Base-by-base conservation (phyloP, 305 asterid species). In the Fraxinus nigra region DNA sequence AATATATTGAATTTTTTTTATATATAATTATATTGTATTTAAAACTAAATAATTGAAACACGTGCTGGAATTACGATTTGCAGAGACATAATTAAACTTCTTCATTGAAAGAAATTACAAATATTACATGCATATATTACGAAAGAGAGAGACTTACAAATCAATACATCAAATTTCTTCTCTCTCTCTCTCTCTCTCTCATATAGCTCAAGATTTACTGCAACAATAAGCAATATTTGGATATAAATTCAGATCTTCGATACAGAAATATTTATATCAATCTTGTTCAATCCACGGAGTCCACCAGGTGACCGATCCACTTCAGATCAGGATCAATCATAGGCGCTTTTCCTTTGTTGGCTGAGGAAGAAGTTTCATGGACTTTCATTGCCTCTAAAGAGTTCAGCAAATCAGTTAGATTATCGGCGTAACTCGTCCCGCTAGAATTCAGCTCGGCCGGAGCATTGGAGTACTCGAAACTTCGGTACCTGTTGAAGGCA, bases 261-360 rank as follows among this genome's bases (percentile, higher is more conserved):
- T 84, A 86, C 89, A 87, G 8, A 69, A 73, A 67, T 38, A 65
- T 65, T 9, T 7, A 20, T 56, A 1, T 56, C 20, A 54, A 18
- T 56, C 28, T n/a, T 1, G 26, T 56, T 56, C 6, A 56, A 48
- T 3, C n/a, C 20, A 14, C 20, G 61, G 20, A 94, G 35, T 96
- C 92, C 40, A 94, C 86, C 18, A 94, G 88, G 87, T 94, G 97
- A 83, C 92, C 92, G 33, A 94, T 96, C 98, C 98, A 94, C 26
- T 89, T 95, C 14, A 94, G 88, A 89, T 94, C 97, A 3, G 96
- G 96, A 65, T 93, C 97, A 56, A 89, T 72, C 93, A 90, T 88
- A 1, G 88, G 87, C 0, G 83, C 48, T 33, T 78, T 79, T 43
- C 87, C 56, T 35, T 63, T 80, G 10, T n/a, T 54, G 7, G 79